Conservation (phyloP, 345 rosid genomes). For the Acer saccharum region DNA sequence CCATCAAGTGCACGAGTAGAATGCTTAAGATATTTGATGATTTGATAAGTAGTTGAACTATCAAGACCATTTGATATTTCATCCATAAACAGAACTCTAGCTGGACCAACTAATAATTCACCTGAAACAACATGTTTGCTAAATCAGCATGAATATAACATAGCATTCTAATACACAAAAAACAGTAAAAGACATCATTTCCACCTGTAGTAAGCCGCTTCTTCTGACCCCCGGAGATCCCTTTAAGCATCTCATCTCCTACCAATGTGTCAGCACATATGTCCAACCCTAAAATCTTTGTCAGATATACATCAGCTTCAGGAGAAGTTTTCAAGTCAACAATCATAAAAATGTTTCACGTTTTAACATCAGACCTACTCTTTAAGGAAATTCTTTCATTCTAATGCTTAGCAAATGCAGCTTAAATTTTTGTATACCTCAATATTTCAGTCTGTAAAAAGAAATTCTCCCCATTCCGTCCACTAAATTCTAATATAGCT, state of each 20-base stretch:
- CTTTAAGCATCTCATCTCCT: conserved; percentile 99
- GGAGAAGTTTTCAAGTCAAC: conserved; percentile 24
- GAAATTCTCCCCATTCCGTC: background rate
- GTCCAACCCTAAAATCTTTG: conserved; percentile 99
- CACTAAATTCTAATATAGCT: background rate
- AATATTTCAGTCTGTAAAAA: background rate
- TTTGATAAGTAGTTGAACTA: conserved; percentile 92
- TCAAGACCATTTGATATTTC: conserved; percentile 98
- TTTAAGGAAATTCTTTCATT: background rate
- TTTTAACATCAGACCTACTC: background rate
- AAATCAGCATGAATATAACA: conserved; percentile 23
- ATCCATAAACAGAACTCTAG: conserved; percentile 97
- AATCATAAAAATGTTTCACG: background rate
- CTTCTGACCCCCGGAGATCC: conserved; percentile 99
- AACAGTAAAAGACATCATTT: conserved; percentile 6
- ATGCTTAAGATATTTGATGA: conserved; percentile 84
- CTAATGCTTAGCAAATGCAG: background rate
- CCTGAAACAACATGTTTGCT: conserved; percentile 48
- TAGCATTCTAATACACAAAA: conserved; percentile 2
- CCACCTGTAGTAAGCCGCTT: conserved; percentile 96
- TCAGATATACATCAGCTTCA: conserved; percentile 56
- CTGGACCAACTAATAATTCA: conserved; percentile 93
- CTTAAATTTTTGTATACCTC: background rate
- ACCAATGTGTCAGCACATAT: conserved; percentile 88
- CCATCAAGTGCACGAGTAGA: conserved; percentile 83